These are phyloP conservation scores for Candida berthetii DNA, from an alignment of 805 yeast genomes.

Conservation along the genomic window DNA sequence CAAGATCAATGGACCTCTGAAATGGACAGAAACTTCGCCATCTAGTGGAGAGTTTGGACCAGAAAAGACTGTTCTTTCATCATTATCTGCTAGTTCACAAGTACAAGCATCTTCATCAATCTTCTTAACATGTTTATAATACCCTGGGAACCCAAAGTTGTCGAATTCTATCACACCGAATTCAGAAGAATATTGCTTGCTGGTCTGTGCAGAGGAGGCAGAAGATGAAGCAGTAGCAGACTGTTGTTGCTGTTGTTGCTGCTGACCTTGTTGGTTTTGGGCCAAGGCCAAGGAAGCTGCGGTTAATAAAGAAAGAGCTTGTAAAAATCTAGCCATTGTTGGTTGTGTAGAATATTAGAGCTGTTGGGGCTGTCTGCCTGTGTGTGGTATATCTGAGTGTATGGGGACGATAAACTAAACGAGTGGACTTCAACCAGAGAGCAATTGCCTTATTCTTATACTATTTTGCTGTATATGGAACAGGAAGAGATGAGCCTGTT, in stretches of 20 bases:
- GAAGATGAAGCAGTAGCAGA: constrained; percentile 2
- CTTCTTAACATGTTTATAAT: constrained; percentile 39
- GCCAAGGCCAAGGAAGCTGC: neutral
- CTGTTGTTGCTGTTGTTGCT: too few relatives aligned
- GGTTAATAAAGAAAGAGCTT: neutral
- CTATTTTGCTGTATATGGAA: too few relatives aligned
- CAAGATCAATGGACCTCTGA: constrained; percentile 68
- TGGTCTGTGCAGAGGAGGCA: constrained; percentile 2
- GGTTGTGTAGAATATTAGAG: too few relatives aligned
- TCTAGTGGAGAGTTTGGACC: constrained; percentile 64
- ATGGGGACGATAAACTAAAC: too few relatives aligned
- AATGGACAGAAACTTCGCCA: constrained; percentile 68
- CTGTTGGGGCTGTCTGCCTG: too few relatives aligned
- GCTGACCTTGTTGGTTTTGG: neutral
- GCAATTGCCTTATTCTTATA: too few relatives aligned
- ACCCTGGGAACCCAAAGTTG: constrained; percentile 52
- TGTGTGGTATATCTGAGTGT: too few relatives aligned
- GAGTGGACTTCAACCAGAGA: too few relatives aligned
- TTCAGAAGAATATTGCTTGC: constrained; percentile 12
- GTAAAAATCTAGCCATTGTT: neutral
- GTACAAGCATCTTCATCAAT: constrained; percentile 35
- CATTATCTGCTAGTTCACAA: constrained; percentile 41
- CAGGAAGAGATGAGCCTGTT: too few relatives aligned
- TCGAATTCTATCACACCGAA: constrained; percentile 39
- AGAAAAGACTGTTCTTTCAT: constrained; percentile 32